A percentile compares a stretch with the other conserved stretches of the same genome.
These are phyloP conservation scores for Diaporthe longicolla DNA, from an alignment of 2,329 filamentous ascomycete genomes.

Conservation along the genomic window DNA sequence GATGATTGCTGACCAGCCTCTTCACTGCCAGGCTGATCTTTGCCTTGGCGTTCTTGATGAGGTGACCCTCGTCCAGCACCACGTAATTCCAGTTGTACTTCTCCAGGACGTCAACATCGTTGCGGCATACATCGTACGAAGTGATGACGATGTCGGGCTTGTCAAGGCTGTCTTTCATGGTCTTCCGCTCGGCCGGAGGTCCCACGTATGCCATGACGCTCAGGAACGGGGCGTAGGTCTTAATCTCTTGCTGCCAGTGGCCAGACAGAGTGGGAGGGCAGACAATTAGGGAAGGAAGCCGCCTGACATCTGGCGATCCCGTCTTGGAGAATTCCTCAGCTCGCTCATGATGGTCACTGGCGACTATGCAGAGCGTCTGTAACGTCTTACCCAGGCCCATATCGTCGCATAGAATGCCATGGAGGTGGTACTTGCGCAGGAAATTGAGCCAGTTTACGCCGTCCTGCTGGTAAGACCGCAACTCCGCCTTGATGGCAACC, in stretches of 20 bases:
- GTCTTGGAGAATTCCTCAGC: constrained; percentile 92
- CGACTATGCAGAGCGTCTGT: constrained; percentile 97
- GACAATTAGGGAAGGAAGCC: constrained; percentile 91
- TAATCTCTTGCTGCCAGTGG: constrained; percentile 99
- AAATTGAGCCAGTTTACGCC: constrained; percentile 99
- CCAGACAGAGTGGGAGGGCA: constrained; percentile 96
- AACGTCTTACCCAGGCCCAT: constrained; percentile 99
- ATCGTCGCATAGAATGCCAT: constrained; percentile 98
- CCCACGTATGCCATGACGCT: constrained; percentile 92
- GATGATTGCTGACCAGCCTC: constrained; percentile 89
- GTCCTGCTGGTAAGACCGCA: constrained; percentile 97
- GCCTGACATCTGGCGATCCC: constrained; percentile 80
- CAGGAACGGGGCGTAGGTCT: constrained; percentile 94
- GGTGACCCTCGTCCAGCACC: constrained; percentile 94
- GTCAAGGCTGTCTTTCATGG: constrained; percentile 77
- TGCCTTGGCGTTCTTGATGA: constrained; percentile 98
- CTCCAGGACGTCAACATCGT: constrained; percentile 88
- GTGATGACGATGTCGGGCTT: constrained; percentile 95
- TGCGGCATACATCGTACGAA: constrained; percentile 97
- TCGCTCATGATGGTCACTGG: constrained; percentile 94
- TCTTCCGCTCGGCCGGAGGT: constrained; percentile 83
- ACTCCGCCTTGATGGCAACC: constrained; percentile 95
- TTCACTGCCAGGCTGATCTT: constrained; percentile 97
- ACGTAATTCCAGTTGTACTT: constrained; percentile 97
- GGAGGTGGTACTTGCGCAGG: constrained; percentile 96